Evolutionary conservation across 164 flowering plant species (phyloP), one percentile per base, ranked within the genome.

Genomic region (Kalanchoe fedtschenkoi): DNA sequence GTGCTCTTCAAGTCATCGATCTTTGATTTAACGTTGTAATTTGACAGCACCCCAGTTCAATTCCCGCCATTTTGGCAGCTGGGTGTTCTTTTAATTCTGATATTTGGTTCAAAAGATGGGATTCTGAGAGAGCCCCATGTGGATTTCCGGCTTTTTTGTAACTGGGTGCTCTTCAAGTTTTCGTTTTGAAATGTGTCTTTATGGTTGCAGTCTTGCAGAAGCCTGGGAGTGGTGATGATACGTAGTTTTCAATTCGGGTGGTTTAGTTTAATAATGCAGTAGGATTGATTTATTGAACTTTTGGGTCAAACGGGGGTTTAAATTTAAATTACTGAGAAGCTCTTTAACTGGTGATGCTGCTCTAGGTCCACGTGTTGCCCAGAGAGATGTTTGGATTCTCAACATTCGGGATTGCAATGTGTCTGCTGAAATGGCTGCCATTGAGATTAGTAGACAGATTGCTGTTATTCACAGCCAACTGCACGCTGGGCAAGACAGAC

Each of bases 321-420:
- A 70, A 35, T 38, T 46, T 17, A 17, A 41, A 13, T 46, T 22
- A 9, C 58, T 44, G 7, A 34, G 61, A 2, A 16, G 34, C 61
- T 61, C 55, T 38, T 29, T 24, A 46, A 0, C 47, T 5, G 8
- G 41, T 65, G 46, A 54, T 32, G 37, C 21, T 60, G 0, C 33
- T 67, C 17, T 66, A 93, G 99, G 93, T 89, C 14, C 99, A 93
- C 80, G 86, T 95, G 60, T 64, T 95, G 1, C 96, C 99, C 0
- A 81, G 95, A 67, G 97, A 91, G 72, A 82, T 91, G 81, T 70
- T 88, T 63, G 97, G 96, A 1, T 56, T 80, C 39, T 88, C 99
- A 61, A 88, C 96, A 37, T 93, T 88, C 75, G 87, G 91, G 26
- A 67, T 93, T 53, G 95, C 91, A 0, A 81, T 88, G 97, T 70